These are phyloP conservation scores for Rhizopus delemar DNA, from an alignment of 371 early-diverging fungal species.

Conservation along the genomic window DNA sequence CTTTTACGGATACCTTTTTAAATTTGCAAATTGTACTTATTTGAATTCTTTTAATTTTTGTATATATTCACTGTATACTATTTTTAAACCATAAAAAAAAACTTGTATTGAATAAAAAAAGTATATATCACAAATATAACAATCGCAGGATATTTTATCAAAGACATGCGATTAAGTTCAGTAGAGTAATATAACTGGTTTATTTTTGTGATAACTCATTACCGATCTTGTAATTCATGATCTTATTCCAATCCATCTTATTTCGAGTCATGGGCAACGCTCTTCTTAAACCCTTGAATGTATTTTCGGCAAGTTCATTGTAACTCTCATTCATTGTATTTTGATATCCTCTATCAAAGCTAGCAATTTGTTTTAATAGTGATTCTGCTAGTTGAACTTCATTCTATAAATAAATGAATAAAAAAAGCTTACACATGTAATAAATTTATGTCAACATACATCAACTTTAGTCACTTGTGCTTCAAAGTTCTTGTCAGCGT, in stretches of 20 bases:
- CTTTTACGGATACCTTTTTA: no score
- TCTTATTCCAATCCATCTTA: slow-evolving; percentile 92
- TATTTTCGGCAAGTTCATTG: slow-evolving; percentile 74
- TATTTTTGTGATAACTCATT: slow-evolving; percentile 52
- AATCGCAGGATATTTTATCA: no score
- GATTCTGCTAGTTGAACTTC: slow-evolving; percentile 49
- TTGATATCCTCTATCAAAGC: slow-evolving; percentile 84
- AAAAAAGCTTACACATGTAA: neutral
- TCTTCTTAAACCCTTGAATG: slow-evolving; percentile 90
- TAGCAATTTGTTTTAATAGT: slow-evolving; percentile 65
- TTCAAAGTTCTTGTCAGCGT: slow-evolving; percentile 68
- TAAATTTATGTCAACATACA: slow-evolving; percentile 17
- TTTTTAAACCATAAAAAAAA: no score
- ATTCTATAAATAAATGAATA: slow-evolving; percentile 38
- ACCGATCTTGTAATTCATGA: slow-evolving; percentile 63
- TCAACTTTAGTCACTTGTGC: slow-evolving; percentile 28
- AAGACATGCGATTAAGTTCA: no score
- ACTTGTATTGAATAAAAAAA: no score
- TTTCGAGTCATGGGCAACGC: slow-evolving; percentile 89
- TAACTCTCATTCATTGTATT: slow-evolving; percentile 81
- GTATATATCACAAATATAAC: no score
- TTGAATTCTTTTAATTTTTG: no score
- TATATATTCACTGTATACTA: no score
- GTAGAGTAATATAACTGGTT: neutral
- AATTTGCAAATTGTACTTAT: no score